Conservation (phyloP, 768 basidiomycete species). For the Calvatia gigantea region DNA sequence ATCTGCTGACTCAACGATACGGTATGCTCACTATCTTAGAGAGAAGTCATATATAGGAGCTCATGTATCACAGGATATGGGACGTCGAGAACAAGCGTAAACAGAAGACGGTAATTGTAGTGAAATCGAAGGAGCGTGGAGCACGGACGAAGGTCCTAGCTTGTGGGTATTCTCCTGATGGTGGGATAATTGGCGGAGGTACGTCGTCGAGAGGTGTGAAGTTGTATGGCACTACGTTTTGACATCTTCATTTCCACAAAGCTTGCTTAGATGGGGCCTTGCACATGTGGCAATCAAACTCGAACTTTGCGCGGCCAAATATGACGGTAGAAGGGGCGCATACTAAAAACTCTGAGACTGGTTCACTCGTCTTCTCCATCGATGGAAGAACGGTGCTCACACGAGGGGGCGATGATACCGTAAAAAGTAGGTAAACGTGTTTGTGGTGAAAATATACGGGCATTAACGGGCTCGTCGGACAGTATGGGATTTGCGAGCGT, state of each 20-base stretch:
- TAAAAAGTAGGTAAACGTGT: constrained; percentile 70
- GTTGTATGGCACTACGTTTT: constrained; percentile 12
- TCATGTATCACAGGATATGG: constrained; percentile 69
- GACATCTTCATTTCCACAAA: constrained; percentile 27
- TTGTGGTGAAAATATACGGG: constrained; percentile 8
- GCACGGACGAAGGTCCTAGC: constrained; percentile 87
- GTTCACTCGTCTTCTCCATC: constrained; percentile 83
- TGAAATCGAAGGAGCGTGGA: constrained; percentile 94
- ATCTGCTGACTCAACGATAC: constrained; percentile 94
- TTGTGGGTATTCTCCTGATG: constrained; percentile 88
- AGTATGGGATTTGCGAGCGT: constrained; percentile 95
- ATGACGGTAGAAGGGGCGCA: constrained; percentile 87
- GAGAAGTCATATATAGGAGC: neutral
- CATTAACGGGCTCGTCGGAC: constrained; percentile 5
- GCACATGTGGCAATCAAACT: constrained; percentile 89
- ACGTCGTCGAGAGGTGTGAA: constrained; percentile 17
- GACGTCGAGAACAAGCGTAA: constrained; percentile 89
- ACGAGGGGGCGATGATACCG: constrained; percentile 91
- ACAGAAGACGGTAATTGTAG: constrained; percentile 94
- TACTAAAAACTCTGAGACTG: constrained; percentile 79
- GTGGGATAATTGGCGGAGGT: constrained; percentile 89
- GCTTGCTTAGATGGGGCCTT: constrained; percentile 90
- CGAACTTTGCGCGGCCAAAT: constrained; percentile 92
- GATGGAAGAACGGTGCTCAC: constrained; percentile 85
- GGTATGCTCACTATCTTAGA: constrained; percentile 39